These are phyloP conservation scores for Proliferodiscus dingleyae DNA, from an alignment of 2,329 filamentous ascomycete genomes.

Conservation along the genomic window DNA sequence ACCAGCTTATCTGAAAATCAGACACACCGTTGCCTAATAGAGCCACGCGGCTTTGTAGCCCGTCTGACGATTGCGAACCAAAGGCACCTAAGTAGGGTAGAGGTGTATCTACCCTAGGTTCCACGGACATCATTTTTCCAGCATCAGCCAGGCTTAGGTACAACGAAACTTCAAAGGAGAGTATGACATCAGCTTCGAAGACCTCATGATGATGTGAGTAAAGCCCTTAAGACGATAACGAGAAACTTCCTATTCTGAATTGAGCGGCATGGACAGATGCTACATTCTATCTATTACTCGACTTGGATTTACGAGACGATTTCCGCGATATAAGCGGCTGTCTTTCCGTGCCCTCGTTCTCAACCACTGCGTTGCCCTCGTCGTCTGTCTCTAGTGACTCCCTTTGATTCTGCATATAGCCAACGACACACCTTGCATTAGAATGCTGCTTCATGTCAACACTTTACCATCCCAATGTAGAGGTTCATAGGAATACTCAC, in stretches of 20 bases:
- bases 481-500: conserved; percentile 5
- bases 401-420: conserved; percentile 11
- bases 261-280: too few species aligned
- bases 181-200: too few species aligned
- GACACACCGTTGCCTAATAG: conserved; percentile 1
- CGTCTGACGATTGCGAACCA: not conserved
- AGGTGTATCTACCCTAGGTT: too few species aligned
- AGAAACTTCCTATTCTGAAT: too few species aligned
- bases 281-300: not conserved
- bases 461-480: not conserved
- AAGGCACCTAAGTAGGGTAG: too few species aligned
- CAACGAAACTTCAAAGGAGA: too few species aligned
- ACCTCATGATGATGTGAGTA: too few species aligned
- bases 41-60: conserved; percentile 1
- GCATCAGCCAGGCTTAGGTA: too few species aligned
- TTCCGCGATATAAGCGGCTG: conserved; percentile 21
- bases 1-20: not conserved
- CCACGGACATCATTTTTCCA: too few species aligned
- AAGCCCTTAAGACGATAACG: too few species aligned
- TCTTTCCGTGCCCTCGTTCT: conserved; percentile 20
- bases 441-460: conserved; percentile 3
- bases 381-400: conserved; percentile 22
- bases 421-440: conserved; percentile 12
- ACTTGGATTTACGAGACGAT: conserved; percentile 7
- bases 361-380: conserved; percentile 22